Base-by-base conservation (phyloP, 1,284 basidiomycete genomes). In the Moniliella sp. region DNA sequence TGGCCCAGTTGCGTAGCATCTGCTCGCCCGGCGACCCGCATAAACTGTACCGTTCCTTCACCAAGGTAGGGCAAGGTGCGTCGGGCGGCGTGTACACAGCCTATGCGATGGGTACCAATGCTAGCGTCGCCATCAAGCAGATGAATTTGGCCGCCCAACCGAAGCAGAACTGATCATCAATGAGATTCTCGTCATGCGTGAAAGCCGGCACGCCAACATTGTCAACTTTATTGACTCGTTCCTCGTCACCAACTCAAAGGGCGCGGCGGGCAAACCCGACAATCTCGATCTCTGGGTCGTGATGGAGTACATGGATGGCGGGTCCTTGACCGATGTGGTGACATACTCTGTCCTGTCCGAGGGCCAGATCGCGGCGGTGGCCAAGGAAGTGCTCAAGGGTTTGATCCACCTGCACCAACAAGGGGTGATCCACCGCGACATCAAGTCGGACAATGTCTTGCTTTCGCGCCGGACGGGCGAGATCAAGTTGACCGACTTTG, bases 91-190 rank as follows among this genome's bases (percentile, higher is more conserved):
- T 99, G 1, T 99, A 91, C 64, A 93, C 88, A 4, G 86, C 88
- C 10, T 91, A 93, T 56, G 84, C 93, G 64, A 76, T 86, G 37
- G 84, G 83, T 28, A 81, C 79, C 16, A 88, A 88, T 61, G 54
- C 80, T 28, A 79, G 76, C 3, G 91, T 99, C 17, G 91, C 91
- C 17, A 97, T 99, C 70, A 99, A 97, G 65, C 88, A 97, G 65
- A 97, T 97, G 91, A 88, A 97, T 66, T 70, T 99, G 18, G 84
- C 93, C 63, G 93, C 94, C 66, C 91, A 97, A 61, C 91, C 88
- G 21, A 97, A 97, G 70, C 93, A 93, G 65, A 88, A 97, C 70
- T 97, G 32, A 97, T 99, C 66, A 94, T 99, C 67, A 99, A 99
- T 65, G 91, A 99, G 64, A 94, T 97, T 45, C 73, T 94, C 46